Evolutionary conservation across 805 yeast genomes (phyloP), one percentile per base, ranked within the genome.

Genomic region (Saturnispora sekii): DNA sequence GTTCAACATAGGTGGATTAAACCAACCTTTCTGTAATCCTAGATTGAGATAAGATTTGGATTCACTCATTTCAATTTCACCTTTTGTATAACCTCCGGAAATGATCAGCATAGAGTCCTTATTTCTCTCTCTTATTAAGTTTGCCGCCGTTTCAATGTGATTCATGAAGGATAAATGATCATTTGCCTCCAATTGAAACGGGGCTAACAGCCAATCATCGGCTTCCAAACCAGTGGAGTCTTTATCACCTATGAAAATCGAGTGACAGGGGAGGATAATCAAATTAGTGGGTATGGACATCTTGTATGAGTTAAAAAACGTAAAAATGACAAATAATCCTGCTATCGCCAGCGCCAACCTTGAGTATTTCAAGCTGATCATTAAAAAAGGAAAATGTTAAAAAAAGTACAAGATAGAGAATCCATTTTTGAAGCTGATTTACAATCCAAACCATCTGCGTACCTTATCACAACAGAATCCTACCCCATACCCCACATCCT

Each of bases 41-140:
- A 79, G 62, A 12, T 67, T 53, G 44, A 65, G 69, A 57, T 82
- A 84, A 10, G 84, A 74, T 45, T 62, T 64, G 1, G 94, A 10
- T 84, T 79, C 35, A 71, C 63, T 10, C 69, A 73, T 5, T 78
- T 49, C 79, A 2, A 76, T 70, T 3, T 56, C 65, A 1, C 35
- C n/a, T 49, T 82, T 81, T 0, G 95, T 85, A 54, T 73, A 81
- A 0, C 93, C 90, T 0, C 94, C 94, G 14, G 64, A 53, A 10
- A 62, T 54, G 1, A 61, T 52, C 38, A 62, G 44, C 10, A 47
- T 14, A 1, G 62, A 44, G 31, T 50, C 40, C 5, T 35, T 45
- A 4, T 38, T 28, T 38, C 49, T 64, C 0, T 54, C 35, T 11
- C 60, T 42, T 7, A 77, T 48, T 14, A 60, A 51, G 1, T 60